Base-by-base conservation (phyloP, 805 yeast genomes). In the Vanderwaltozyma verrucispora region DNA sequence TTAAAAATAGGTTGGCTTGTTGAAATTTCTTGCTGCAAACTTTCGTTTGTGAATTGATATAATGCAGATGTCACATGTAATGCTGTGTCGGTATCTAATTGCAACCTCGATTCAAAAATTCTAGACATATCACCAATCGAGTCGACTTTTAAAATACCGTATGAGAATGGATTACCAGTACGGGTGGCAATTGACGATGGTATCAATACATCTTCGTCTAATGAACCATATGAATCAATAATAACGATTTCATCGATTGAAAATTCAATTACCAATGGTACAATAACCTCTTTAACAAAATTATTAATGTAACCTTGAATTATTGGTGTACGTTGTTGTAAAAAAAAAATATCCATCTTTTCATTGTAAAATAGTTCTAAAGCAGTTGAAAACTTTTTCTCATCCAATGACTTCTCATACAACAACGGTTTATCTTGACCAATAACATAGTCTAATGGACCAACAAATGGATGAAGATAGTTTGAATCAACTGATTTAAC, bases 261-360 rank as follows among this genome's bases (percentile, higher is more conserved):
- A 13, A 54, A 48, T 9, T 54, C 52, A 3, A 50, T 40, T 11
- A 81, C 60, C 31, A 78, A 71, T 1, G 78, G 77, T 12, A 64
- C 39, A 1, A 77, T 43, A 9, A 79, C 62, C 14, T 77, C 70
- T 2, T 59, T 48, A 5, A 80, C 64, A 51, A 79, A 82, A 30
- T 59, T 61, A 25, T 56, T 51, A 10, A 71, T 63, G 41, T 64
- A 72, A 0, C 79, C 78, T 1, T 89, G 80, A n/a, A 87, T 64
- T 2, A 86, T 68, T 0, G 96, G 96, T 1, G 95, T 71, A 35
- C 96, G 63, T 51, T 85, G 87, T 50, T 85, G 95, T 2, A 88
- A 51, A n/a, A 85, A 47, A 2, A 82, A 68, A 9, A 80, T 20
- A 2, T 69, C 63, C 30, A 53, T 49, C 2, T 44, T 39, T 1